Base-by-base conservation (phyloP, 2,329 filamentous ascomycete species). In the Colletotrichum sp. region DNA sequence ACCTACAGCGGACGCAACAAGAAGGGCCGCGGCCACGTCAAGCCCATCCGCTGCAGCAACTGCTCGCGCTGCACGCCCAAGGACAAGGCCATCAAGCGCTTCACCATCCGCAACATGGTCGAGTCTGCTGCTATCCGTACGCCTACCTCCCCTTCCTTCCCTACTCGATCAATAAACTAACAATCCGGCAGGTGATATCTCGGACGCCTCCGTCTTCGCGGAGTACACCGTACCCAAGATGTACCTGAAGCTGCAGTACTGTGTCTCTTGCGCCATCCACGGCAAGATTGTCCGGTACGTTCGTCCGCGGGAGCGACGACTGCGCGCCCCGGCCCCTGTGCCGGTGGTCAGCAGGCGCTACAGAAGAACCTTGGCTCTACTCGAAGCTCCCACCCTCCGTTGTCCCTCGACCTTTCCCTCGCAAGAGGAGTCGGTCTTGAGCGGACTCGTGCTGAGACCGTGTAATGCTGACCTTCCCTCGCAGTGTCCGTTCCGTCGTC, bases 161-260 rank as follows among this genome's bases (percentile, higher is more conserved):
- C 32, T 32, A 32, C 28, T 18, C 8, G 26, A n/a, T 18, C 18
- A 43, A 12, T 8, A 1, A 34, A 66, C 77, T 78, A 69, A 80
- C 78, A 68, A 52, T 34, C 12, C 18, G 85, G 98, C 85, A 99
- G 97, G 97, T 96, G 97, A 99, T 95, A 99, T 99, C 91, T 98
- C 96, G 82, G 97, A 99, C 88, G 97, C 98, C 86, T 99, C 97
- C 86, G 97, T 99, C 90, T 99, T 99, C 91, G 89, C 94, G 85
- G 97, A 99, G 92, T 99, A 99, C 93, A 96, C 96, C 83, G 96
- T 99, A 86, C 97, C 97, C 90, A 99, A 99, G 95, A 99, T 99
- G 98, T 99, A 99, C 95, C 92, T 99, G 91, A 99, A 99, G 94
- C 94, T 99, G 88, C 97, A 99, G 92, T 99, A 99, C 95, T 99